Evolutionary conservation across 495 filamentous ascomycete species (phyloP), one percentile per base, ranked within the genome.

Genomic region (Podospora australis): DNA sequence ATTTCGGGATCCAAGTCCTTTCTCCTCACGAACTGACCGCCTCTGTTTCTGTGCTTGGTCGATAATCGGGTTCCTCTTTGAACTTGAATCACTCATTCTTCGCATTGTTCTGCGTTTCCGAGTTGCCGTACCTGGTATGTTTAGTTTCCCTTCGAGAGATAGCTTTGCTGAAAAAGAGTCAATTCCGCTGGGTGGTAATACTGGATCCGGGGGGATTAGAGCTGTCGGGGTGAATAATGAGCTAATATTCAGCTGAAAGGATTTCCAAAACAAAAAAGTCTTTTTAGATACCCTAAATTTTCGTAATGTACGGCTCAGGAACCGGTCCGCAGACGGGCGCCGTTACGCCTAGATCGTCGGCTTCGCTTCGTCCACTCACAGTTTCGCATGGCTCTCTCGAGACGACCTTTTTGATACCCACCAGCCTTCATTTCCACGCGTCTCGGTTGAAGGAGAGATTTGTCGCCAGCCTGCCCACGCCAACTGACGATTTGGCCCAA

Each of bases 401-500:
- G 58, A 84, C 91, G 61, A 88, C 89, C 34, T 88, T 97, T 68
- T 83, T 96, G 51, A 85, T 98, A 52, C 92, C 92, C 16, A 96
- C 94, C 50, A 82, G 82, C 48, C 76, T 96, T 52, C 92, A 98
- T 70, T 98, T 94, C 77, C 90, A 90, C 67, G 92, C 92, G 50
- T 87, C 88, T 22, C 86, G 92, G 69, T 77, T 96, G 54, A 90
- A 90, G 71, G 88, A 95, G 54, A 75, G 77, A 40, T 97, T 98
- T 67, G 79, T 78, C 32, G 75, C 84, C 10, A 87, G 87, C 36
- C 78, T 98, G 56, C 92, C 92, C 16, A 72, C 81, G 40, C 85
- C 92, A 23, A 98, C 92, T 57, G 92, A 98, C 65, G 92, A 98
- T 71, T 80, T 97, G 54, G 92, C 94, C 32, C 86, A 90, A 61